These are phyloP conservation scores for Sechiopsis laciniata DNA, from an alignment of 306 rosid species.

Conservation along the genomic window DNA sequence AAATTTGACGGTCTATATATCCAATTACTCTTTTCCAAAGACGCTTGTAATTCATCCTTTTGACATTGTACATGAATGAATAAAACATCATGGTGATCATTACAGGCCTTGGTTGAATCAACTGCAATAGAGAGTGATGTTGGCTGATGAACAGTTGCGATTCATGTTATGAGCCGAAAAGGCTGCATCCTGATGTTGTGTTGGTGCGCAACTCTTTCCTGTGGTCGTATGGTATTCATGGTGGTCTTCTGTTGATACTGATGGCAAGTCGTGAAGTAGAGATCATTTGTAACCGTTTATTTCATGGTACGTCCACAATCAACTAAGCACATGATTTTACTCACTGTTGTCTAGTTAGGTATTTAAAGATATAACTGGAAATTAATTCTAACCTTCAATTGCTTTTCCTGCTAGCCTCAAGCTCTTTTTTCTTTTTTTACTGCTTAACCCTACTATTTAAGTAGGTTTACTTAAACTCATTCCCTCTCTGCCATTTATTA, in stretches of 20 bases:
- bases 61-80: too few relatives aligned
- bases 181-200: background rate
- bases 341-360: background rate
- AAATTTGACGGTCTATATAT: too few relatives aligned
- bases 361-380: background rate
- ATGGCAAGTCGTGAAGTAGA: slow-evolving; percentile 7
- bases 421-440: background rate
- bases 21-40: too few relatives aligned
- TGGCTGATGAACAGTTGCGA: too few relatives aligned
- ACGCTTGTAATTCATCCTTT: too few relatives aligned
- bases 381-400: background rate
- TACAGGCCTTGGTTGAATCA: too few relatives aligned
- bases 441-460: too few relatives aligned
- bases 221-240: background rate
- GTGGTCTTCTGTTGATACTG: slow-evolving; percentile 3
- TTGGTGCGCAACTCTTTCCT: background rate
- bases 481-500: background rate
- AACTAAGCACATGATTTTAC: background rate
- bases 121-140: too few relatives aligned
- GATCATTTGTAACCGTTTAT: background rate
- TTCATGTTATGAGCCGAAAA: too few relatives aligned
- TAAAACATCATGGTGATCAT: too few relatives aligned
- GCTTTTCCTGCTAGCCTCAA: background rate
- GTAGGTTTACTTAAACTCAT: background rate
- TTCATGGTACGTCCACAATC: slow-evolving; percentile 15